A percentile compares a stretch with the other conserved stretches of the same genome.
These are phyloP conservation scores for Fusarium sp. DNA, from an alignment of 2,329 filamentous ascomycete genomes.

Conservation along the genomic window DNA sequence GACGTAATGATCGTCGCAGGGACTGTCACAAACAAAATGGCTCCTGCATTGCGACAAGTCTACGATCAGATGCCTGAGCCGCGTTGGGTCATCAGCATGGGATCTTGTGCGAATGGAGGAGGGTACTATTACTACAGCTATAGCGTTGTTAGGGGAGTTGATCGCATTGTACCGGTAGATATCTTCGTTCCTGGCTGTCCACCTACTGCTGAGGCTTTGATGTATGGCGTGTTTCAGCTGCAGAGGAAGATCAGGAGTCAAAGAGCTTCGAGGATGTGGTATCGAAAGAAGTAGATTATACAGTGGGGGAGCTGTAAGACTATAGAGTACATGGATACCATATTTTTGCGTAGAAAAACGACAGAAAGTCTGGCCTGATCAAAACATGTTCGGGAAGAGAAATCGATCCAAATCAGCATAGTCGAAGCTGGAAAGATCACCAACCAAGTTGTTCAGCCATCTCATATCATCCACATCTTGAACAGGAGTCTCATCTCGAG, in stretches of 20 bases:
- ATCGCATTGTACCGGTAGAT: constrained; percentile 75
- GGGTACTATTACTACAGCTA: constrained; percentile 83
- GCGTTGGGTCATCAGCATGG: constrained; percentile 74
- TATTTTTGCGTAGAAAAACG: accelerated
- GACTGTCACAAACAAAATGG: constrained; percentile 77
- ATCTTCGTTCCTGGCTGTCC: constrained; percentile 75
- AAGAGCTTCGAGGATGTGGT: constrained; percentile 62
- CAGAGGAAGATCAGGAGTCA: constrained; percentile 75
- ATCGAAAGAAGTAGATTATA: constrained; percentile 56
- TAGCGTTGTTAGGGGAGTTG: constrained; percentile 72
- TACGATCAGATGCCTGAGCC: constrained; percentile 78
- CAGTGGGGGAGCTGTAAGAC: accelerated
- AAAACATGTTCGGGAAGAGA: constrained; percentile 40
- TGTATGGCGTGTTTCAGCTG: constrained; percentile 72
- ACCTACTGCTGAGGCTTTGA: constrained; percentile 60
- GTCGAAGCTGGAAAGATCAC: constrained; percentile 58
- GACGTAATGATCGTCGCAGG: constrained; percentile 76
- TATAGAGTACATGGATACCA: not conserved
- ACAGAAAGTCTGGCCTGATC: accelerated
- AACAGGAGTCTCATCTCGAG: not conserved
- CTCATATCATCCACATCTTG: constrained; percentile 40
- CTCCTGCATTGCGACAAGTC: constrained; percentile 70
- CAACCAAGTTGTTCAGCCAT: constrained; percentile 56
- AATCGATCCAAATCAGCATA: constrained; percentile 59
- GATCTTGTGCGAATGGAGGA: constrained; percentile 77